Conservation (phyloP, 2,329 filamentous ascomycete genomes). For the Sporothrix pseudoabietina region DNA sequence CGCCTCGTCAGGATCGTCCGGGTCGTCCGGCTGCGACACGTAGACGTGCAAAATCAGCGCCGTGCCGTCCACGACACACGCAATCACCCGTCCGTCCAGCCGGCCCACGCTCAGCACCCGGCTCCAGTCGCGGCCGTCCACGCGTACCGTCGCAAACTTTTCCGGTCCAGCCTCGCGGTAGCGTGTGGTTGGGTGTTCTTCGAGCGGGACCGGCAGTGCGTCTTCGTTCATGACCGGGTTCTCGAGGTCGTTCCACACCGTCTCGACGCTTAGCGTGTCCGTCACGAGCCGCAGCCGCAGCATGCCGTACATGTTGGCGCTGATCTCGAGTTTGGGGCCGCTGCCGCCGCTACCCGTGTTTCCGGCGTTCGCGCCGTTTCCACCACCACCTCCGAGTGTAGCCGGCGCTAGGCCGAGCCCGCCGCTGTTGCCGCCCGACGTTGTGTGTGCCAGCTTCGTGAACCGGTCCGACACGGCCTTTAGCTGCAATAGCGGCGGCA, state of each 20-base stretch:
- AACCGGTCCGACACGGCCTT: conserved; percentile 96
- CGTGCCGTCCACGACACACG: conserved; percentile 81
- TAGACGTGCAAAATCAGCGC: conserved; percentile 84
- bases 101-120: conserved; percentile 89
- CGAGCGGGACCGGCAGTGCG: conserved; percentile 70
- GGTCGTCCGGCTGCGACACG: conserved; percentile 69
- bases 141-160: conserved; percentile 83
- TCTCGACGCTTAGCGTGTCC: conserved; percentile 81
- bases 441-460: conserved; percentile 73
- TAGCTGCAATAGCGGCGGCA: conserved; percentile 83
- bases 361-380: conserved; percentile 8
- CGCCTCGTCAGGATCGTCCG: conserved; percentile 57
- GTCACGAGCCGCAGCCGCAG: conserved; percentile 78
- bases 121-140: conserved; percentile 94
- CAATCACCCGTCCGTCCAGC: conserved; percentile 87
- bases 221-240: conserved; percentile 85
- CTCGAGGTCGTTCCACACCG: conserved; percentile 79
- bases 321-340: conserved; percentile 74
- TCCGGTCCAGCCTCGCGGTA: conserved; percentile 78
- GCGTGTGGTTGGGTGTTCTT: conserved; percentile 77
- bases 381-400: neutral
- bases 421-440: conserved; percentile 37
- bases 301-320: conserved; percentile 92
- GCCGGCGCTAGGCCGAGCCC: conserved; percentile 31
- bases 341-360: conserved; percentile 27